Conservation (phyloP, 176 grass and related monocot genomes). For the Luzula sylvatica region DNA sequence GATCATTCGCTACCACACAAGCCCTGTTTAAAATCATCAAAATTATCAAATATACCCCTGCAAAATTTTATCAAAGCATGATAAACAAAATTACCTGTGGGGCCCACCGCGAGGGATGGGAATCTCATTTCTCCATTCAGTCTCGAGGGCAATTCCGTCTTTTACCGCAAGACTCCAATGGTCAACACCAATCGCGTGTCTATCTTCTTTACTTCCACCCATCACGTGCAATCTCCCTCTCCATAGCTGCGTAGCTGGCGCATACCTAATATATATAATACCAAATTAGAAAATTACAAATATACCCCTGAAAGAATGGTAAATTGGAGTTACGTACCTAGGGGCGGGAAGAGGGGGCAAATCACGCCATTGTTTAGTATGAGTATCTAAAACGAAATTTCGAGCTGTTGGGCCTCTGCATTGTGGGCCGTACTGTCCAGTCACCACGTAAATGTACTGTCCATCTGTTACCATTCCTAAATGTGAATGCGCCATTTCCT, state of each 20-base stretch:
- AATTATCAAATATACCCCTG: not conserved
- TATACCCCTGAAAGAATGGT: not conserved
- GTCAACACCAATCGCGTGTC: constrained; percentile 75
- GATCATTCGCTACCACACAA: constrained; percentile 92
- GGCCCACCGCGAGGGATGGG: constrained; percentile 86
- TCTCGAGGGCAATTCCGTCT: constrained; percentile 81
- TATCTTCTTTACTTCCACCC: constrained; percentile 98
- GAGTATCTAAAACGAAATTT: constrained; percentile 87
- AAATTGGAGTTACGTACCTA: constrained; percentile 34
- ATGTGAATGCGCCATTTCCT: constrained; percentile 99
- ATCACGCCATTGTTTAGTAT: constrained; percentile 75
- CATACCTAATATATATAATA: constrained; percentile 50
- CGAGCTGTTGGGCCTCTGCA: constrained; percentile 87
- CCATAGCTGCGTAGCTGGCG: constrained; percentile 97
- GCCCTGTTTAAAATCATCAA: constrained; percentile 31
- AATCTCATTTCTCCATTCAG: constrained; percentile 68
- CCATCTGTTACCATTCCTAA: constrained; percentile 95
- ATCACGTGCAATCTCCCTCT: constrained; percentile 90
- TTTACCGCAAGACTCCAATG: constrained; percentile 92
- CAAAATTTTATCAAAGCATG: too few relatives aligned
- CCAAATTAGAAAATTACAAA: not conserved
- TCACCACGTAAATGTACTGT: constrained; percentile 83
- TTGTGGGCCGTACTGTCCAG: constrained; percentile 82
- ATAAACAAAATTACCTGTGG: constrained; percentile 50
- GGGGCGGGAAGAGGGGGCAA: constrained; percentile 76